Percentiles rank a stretch among this genome's conserved stretches.
phyloP scores from a whole-genome alignment of 1,284 basidiomycete species.

The Leccinum glutinopallens region DNA sequence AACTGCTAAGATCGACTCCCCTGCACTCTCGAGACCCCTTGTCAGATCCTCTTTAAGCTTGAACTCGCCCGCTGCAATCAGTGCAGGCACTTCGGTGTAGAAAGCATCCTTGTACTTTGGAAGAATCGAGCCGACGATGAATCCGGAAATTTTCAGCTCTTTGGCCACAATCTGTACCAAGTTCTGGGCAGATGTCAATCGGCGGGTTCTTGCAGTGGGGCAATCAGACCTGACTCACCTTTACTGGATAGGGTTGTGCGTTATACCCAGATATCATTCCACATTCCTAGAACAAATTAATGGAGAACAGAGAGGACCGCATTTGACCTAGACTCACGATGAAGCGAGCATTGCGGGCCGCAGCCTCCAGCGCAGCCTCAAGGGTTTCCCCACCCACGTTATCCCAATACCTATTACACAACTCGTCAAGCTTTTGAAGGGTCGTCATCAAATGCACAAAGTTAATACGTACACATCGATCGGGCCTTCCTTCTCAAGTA shows the following conservation, averaged over 20 bases:
- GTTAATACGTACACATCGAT: constrained; percentile 23
- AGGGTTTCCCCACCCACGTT: constrained; percentile 35
- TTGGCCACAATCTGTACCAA: constrained; percentile 12
- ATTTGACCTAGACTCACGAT: constrained; percentile 14
- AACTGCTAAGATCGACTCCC: constrained; percentile 16
- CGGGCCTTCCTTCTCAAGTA: constrained; percentile 27
- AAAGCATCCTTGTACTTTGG: constrained; percentile 18
- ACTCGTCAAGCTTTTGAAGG: background rate
- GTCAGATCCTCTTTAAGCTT: constrained; percentile 20
- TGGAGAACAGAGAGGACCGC: too few relatives aligned
- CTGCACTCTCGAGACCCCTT: constrained; percentile 18
- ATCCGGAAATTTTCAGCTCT: constrained; percentile 21
- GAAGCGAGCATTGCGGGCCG: constrained; percentile 55
- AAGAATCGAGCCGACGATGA: constrained; percentile 14
- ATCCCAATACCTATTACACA: constrained; percentile 37
- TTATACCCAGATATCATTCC: constrained; percentile 27
- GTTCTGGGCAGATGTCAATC: constrained; percentile 12
- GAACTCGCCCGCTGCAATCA: constrained; percentile 19
- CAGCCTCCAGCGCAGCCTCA: constrained; percentile 54
- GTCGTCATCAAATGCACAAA: background rate
- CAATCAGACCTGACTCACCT: constrained; percentile 10
- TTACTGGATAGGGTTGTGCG: constrained; percentile 11
- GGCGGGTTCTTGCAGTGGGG: background rate
- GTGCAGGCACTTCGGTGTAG: constrained; percentile 19
- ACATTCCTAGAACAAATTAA: constrained; percentile 21